phyloP scores from a whole-genome alignment of 176 grass and related monocot genomes.

The Avena atlantica region DNA sequence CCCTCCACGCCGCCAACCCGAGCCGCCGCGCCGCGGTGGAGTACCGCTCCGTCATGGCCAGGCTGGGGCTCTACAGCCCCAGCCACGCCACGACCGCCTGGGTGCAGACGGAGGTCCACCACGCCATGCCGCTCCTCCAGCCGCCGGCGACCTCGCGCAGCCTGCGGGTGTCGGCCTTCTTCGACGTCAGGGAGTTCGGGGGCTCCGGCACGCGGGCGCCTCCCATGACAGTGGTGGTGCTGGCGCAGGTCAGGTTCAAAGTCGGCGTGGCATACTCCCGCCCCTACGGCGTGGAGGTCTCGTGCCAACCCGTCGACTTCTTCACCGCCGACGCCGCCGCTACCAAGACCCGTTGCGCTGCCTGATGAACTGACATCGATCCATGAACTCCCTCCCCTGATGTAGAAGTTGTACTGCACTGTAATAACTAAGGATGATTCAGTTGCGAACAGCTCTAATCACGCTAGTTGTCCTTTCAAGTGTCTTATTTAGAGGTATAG shows the following conservation, averaged over 20 bases:
- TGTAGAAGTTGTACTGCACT: too few relatives aligned
- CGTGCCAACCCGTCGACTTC: constrained; percentile 33
- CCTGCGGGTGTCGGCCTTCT: neutral
- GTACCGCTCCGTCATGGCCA: constrained; percentile 8
- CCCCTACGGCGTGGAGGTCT: constrained; percentile 16
- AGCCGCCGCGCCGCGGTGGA: constrained; percentile 21
- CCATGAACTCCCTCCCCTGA: too few relatives aligned
- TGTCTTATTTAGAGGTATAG: too few relatives aligned
- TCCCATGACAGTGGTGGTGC: neutral
- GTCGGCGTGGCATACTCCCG: constrained; percentile 12
- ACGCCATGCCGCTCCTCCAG: neutral
- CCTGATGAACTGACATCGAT: neutral
- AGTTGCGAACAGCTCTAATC: too few relatives aligned
- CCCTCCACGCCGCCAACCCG: constrained; percentile 26
- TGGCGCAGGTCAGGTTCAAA: neutral
- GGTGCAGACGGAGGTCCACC: neutral
- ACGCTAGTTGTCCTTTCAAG: too few relatives aligned
- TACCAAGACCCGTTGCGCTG: neutral
- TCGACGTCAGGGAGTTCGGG: neutral
- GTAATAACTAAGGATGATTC: too few relatives aligned
- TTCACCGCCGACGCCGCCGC: neutral
- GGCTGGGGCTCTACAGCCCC: neutral
- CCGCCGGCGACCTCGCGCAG: neutral
- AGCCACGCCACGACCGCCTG: neutral
- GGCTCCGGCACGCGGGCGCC: neutral